These are phyloP conservation scores for Ilyonectria robusta DNA, from an alignment of 2,329 filamentous ascomycete species.

Conservation along the genomic window DNA sequence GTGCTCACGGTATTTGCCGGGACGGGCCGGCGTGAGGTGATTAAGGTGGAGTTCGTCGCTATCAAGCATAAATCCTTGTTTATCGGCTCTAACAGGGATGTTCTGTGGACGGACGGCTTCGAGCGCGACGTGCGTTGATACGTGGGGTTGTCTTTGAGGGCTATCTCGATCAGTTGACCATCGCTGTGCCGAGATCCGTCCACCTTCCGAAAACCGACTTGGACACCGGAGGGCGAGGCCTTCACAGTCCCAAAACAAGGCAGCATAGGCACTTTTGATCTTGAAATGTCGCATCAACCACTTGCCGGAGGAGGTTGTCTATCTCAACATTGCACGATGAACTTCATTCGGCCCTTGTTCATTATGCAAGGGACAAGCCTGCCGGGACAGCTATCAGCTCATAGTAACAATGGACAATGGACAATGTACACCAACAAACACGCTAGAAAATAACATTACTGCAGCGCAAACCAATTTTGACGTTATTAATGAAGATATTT, in stretches of 20 bases:
- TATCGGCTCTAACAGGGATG: neutral
- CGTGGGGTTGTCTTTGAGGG: neutral
- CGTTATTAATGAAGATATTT: neutral
- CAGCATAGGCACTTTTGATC: constrained; percentile 21
- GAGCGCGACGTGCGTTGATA: neutral
- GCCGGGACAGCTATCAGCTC: neutral
- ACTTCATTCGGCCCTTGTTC: neutral
- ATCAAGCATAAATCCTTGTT: neutral
- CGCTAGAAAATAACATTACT: no score
- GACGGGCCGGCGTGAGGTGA: constrained; percentile 1
- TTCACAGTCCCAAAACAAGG: neutral
- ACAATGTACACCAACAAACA: neutral
- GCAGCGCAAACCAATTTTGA: neutral
- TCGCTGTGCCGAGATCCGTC: constrained; percentile 19
- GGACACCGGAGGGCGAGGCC: neutral
- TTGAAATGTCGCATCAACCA: neutral
- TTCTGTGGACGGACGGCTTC: neutral
- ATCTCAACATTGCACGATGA: neutral
- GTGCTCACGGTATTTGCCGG: neutral
- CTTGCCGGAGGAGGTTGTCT: neutral
- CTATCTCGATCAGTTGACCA: neutral
- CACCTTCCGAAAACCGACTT: constrained; percentile 20
- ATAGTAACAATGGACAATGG: neutral
- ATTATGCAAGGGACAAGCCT: neutral
- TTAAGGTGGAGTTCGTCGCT: neutral